Evolutionary conservation across 2,329 filamentous ascomycete species (phyloP).

Genomic region (Fusarium bactridioides): DNA sequence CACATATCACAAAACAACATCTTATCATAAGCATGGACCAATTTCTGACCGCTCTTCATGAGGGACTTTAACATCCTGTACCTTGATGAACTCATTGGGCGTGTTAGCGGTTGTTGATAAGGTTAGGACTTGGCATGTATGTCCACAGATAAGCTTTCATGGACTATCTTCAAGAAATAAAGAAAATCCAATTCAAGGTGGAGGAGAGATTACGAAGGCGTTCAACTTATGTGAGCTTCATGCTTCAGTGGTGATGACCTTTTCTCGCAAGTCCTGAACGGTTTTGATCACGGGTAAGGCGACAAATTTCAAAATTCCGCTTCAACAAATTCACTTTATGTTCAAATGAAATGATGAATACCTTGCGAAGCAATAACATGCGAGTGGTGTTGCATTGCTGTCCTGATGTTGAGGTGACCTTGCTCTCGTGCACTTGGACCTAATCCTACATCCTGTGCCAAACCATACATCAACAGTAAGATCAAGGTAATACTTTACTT

Average conservation of each 20-base stretch:
- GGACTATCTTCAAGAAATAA: background rate
- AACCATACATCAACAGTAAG: fast-evolving
- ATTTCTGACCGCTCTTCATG: background rate
- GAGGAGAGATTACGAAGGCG: fast-evolving
- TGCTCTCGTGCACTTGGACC: background rate
- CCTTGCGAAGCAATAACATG: background rate
- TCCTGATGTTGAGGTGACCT: too few species aligned
- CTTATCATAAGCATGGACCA: constrained; percentile 7
- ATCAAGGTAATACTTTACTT: fast-evolving
- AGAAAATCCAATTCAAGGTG: fast-evolving
- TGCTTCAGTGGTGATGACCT: background rate
- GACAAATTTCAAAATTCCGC: background rate
- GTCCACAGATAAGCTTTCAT: background rate
- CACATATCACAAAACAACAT: background rate
- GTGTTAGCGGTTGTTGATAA: background rate
- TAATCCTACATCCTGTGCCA: background rate
- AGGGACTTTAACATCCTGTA: background rate
- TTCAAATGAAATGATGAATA: fast-evolving
- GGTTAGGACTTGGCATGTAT: background rate
- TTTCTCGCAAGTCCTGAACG: background rate
- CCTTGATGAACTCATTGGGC: background rate
- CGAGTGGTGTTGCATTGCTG: background rate
- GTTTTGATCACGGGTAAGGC: fast-evolving
- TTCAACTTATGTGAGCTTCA: fast-evolving
- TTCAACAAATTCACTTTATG: fast-evolving